These are phyloP conservation scores for Heimioporus punctisporus DNA, from an alignment of 1,284 basidiomycete genomes.

Conservation along the genomic window DNA sequence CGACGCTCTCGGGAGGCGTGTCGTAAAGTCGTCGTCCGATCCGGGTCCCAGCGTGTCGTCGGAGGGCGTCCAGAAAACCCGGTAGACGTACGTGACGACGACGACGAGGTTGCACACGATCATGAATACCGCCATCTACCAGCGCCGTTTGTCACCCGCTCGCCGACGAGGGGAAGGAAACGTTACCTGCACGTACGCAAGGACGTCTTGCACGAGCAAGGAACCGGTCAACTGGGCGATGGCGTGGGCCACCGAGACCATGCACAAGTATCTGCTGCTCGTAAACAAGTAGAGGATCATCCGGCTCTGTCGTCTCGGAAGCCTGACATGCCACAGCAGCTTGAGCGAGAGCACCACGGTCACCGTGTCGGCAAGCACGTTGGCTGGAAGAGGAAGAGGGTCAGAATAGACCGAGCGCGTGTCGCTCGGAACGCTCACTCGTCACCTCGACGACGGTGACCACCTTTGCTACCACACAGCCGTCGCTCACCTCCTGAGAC, in stretches of 20 bases:
- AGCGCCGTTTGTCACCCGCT: not conserved
- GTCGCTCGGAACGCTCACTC: not conserved
- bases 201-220: not conserved
- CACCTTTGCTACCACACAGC: slow-evolving; percentile 1
- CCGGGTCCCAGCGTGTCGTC: not conserved
- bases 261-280: slow-evolving; percentile 4
- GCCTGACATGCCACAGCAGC: slow-evolving; percentile 14
- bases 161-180: not conserved
- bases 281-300: slow-evolving; percentile 19
- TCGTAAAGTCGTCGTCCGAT: slow-evolving; percentile 9
- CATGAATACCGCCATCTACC: slow-evolving; percentile 9
- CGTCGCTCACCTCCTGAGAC: not conserved
- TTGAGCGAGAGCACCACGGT: slow-evolving; percentile 6
- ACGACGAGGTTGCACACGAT: slow-evolving; percentile 21
- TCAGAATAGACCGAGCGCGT: not conserved
- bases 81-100: slow-evolving; percentile 14
- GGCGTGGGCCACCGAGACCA: slow-evolving; percentile 1
- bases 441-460: slow-evolving; percentile 2
- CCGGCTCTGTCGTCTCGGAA: slow-evolving; percentile 9
- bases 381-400: slow-evolving; percentile 1
- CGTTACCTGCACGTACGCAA: slow-evolving; percentile 7
- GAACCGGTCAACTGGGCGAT: slow-evolving; percentile 1
- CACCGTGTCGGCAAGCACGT: not conserved
- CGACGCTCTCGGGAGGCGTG: not conserved
- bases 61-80: not conserved